Evolutionary conservation across 2,329 filamentous ascomycete species (phyloP), one percentile per base, ranked within the genome.

Genomic region (Davidsoniella neocaledoniae): DNA sequence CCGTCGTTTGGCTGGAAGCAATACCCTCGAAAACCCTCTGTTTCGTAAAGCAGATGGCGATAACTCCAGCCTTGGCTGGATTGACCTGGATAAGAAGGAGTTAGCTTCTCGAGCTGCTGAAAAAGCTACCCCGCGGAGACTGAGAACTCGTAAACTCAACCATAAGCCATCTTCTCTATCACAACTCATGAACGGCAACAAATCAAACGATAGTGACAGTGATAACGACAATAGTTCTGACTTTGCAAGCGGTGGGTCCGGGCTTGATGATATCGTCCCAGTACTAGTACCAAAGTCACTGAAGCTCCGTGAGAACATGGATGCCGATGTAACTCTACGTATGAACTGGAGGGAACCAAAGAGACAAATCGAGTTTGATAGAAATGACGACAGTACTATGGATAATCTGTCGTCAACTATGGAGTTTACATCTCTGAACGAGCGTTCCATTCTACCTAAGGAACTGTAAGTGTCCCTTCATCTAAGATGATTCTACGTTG

Each of bases 11-110:
- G 49, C 48, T n/a, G 49, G 49, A 16, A 49, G 25, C 41, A 41
- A 54, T n/a, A 46, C 49, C 21, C 48, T 51, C 25, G 52, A 51
- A n/a, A 54, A 51, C 42, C 52, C 49, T n/a, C 49, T 54, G 9
- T 48, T 54, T 42, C 25, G 46, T 23, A 43, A 46, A 37, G 36
- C 39, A n/a, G 43, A 44, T 36, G 45, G 40, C 12, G 42, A 48
- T 10, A 42, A 41, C 21, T 19, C 52, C 12, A 26, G 23, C 9
- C 42, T 48, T 17, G 52, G 52, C 16, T 51, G 49, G 48, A 54
- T 54, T 41, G 52, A 54, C 25, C n/a, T 54, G 12, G 52, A 45
- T n/a, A 47, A 26, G 16, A 48, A 36, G 8, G 26, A 25, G 12
- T 14, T 39, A 7, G 44, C 17, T 10, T 29, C 26, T 19, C 43